phyloP scores from a whole-genome alignment of 2,329 filamentous ascomycete species.

The Stagonosporopsis chrysanthemi region DNA sequence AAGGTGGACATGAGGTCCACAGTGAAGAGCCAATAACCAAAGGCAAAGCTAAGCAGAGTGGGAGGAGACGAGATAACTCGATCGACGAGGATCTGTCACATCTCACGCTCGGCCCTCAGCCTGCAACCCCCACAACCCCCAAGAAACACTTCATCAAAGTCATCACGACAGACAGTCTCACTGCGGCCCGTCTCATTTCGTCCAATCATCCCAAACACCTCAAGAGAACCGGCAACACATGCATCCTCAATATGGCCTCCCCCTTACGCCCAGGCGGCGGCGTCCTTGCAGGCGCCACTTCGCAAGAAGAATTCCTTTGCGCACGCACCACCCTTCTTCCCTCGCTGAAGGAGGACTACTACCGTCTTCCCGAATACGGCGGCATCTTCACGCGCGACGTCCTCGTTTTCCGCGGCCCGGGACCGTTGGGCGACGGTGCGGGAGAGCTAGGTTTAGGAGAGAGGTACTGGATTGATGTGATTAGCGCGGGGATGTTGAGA shows the following conservation, averaged over 20 bases:
- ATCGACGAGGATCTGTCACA: slow-evolving; percentile 21
- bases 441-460: slow-evolving; percentile 56
- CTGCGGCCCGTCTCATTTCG: slow-evolving; percentile 56
- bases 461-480: slow-evolving; percentile 66
- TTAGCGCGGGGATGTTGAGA: slow-evolving; percentile 66
- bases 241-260: slow-evolving; percentile 70
- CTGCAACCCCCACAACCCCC: background rate
- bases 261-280: slow-evolving; percentile 68
- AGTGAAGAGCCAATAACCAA: background rate
- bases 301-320: slow-evolving; percentile 69
- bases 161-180: slow-evolving; percentile 61
- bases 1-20: slow-evolving; percentile 8
- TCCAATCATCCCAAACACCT: slow-evolving; percentile 16
- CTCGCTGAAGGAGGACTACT: slow-evolving; percentile 65
- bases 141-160: slow-evolving; percentile 52
- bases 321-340: slow-evolving; percentile 67
- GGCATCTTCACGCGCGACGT: slow-evolving; percentile 66
- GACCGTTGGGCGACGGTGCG: slow-evolving; percentile 38
- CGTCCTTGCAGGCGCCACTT: slow-evolving; percentile 65
- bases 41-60: slow-evolving; percentile 13
- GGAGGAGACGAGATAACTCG: slow-evolving; percentile 21
- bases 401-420: slow-evolving; percentile 61
- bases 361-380: slow-evolving; percentile 66
- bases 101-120: slow-evolving; percentile 17
- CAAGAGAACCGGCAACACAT: slow-evolving; percentile 53